Evolutionary conservation across 495 filamentous ascomycete species (phyloP).

Genomic region (Oidiodendron maius): DNA sequence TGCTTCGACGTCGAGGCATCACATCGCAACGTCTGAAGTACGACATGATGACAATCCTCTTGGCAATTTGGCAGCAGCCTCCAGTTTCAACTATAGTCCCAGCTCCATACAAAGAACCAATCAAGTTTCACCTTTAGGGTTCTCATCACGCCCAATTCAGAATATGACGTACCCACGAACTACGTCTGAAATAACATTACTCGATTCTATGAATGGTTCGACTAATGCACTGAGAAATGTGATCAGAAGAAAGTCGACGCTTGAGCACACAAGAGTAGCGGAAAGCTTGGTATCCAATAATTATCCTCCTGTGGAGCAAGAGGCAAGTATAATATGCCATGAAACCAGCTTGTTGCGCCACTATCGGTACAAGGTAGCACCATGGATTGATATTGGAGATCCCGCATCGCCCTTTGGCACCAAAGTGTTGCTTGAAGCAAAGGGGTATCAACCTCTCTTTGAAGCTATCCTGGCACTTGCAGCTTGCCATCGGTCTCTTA

Average conservation of each 20-base stretch:
- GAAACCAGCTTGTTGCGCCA: conserved; percentile 3
- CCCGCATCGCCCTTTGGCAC: conserved; percentile 1
- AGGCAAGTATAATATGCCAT: not conserved
- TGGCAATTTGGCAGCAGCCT: not conserved
- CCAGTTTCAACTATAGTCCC: not conserved
- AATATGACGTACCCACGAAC: not conserved
- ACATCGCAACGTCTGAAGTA: too few relatives aligned
- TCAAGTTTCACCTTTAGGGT: not conserved
- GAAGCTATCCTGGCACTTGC: conserved; percentile 3
- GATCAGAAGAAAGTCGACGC: too few relatives aligned
- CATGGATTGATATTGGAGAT: conserved; percentile 2
- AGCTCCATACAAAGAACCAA: not conserved
- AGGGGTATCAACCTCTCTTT: not conserved
- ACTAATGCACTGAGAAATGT: too few relatives aligned
- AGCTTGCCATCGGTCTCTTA: not conserved
- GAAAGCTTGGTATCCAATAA: not conserved
- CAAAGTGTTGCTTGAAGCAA: conserved; percentile 2
- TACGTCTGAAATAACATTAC: not conserved
- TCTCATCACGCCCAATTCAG: not conserved
- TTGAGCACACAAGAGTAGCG: too few relatives aligned
- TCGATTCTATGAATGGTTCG: too few relatives aligned
- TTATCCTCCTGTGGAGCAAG: not conserved
- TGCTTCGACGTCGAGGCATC: not conserved
- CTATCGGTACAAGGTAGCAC: conserved; percentile 4
- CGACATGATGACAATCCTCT: not conserved